These are phyloP conservation scores for Marchantia polymorpha DNA, from an alignment of 225 moss, liverwort and hornwort genomes.

Conservation along the genomic window DNA sequence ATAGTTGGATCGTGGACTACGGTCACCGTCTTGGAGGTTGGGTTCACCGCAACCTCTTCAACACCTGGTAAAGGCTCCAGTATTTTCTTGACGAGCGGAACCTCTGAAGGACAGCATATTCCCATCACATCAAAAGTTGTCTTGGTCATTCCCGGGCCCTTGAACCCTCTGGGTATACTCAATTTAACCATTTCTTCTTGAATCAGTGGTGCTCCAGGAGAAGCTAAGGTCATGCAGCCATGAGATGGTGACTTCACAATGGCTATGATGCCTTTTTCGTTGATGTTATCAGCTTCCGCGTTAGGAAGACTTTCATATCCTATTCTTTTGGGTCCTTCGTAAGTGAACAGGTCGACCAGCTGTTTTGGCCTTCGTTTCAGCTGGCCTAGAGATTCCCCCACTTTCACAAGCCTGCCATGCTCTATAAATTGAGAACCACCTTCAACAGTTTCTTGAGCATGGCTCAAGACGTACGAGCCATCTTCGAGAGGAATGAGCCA, in stretches of 20 bases:
- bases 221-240: constrained; percentile 50
- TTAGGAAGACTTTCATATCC: constrained; percentile 59
- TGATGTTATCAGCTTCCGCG: constrained; percentile 25
- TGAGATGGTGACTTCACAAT: constrained; percentile 38
- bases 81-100: constrained; percentile 76
- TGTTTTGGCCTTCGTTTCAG: constrained; percentile 59
- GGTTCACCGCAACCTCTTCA: constrained; percentile 76
- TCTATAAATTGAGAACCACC: constrained; percentile 69
- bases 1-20: constrained; percentile 71
- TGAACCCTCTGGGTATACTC: constrained; percentile 57
- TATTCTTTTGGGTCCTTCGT: constrained; percentile 63
- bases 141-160: constrained; percentile 48
- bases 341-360: constrained; percentile 72
- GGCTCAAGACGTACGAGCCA: constrained; percentile 80
- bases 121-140: constrained; percentile 91
- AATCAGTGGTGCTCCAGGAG: constrained; percentile 44
- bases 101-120: constrained; percentile 89
- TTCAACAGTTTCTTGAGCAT: constrained; percentile 57
- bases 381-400: constrained; percentile 77
- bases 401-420: constrained; percentile 83
- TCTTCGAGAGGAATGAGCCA: constrained; percentile 81
- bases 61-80: constrained; percentile 76
- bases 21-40: constrained; percentile 65
- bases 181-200: constrained; percentile 66
- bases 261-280: constrained; percentile 21